phyloP scores from a whole-genome alignment of 1,284 basidiomycete genomes.

The Gymnopus androsaceus region DNA sequence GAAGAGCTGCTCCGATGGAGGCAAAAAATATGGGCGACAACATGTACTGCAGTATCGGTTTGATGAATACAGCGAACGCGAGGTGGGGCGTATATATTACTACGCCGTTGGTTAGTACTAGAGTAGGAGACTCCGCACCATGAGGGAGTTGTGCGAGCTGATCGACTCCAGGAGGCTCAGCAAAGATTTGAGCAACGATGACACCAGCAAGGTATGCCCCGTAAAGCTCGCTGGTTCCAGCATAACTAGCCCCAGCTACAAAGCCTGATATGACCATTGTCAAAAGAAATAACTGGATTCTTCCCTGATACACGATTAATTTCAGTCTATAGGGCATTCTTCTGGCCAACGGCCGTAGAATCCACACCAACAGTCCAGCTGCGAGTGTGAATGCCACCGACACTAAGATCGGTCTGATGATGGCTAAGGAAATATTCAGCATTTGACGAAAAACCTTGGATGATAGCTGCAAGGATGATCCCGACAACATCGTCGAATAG shows the following conservation, averaged over 20 bases:
- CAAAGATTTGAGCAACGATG: conserved; percentile 31
- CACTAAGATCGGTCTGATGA: conserved; percentile 39
- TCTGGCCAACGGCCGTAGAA: conserved; percentile 3
- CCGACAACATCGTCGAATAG: conserved; percentile 41
- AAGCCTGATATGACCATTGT: conserved; percentile 31
- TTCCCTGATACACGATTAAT: conserved; percentile 11
- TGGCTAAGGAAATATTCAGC: conserved; percentile 22
- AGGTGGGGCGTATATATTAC: conserved; percentile 19
- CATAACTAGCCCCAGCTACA: conserved; percentile 36
- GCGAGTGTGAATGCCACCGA: conserved; percentile 36
- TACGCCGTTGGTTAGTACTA: background rate
- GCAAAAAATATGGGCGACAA: conserved; percentile 41
- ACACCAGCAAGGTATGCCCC: conserved; percentile 41
- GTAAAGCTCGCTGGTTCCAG: conserved; percentile 42
- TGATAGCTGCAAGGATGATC: conserved; percentile 40
- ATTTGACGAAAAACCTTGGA: conserved; percentile 30
- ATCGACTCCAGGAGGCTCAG: background rate
- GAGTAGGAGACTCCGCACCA: background rate
- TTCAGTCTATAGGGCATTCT: conserved; percentile 4
- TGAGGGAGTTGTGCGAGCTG: background rate
- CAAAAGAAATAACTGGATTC: conserved; percentile 30
- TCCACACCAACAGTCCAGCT: conserved; percentile 28
- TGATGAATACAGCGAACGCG: conserved; percentile 29
- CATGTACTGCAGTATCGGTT: conserved; percentile 30
- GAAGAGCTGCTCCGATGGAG: conserved; percentile 37